phyloP scores from a whole-genome alignment of 2,329 filamentous ascomycete genomes.

The Neofusicoccum parvum region DNA sequence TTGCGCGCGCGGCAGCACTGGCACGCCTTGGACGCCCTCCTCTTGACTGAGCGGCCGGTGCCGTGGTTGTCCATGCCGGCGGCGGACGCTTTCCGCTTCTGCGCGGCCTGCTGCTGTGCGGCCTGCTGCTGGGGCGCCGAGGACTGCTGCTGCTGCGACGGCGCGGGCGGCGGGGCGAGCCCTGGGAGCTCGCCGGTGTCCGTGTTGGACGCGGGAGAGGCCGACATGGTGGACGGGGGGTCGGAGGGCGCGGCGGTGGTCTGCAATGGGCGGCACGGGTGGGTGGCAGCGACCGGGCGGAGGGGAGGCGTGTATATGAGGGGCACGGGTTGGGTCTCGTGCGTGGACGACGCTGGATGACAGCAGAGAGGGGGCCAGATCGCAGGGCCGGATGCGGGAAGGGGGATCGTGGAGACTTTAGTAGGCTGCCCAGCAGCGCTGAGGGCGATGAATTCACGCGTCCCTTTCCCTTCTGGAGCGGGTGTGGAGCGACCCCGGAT shows the following conservation, averaged over 20 bases:
- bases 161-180: neutral
- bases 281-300: neutral
- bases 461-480: constrained; percentile 11
- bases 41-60: constrained; percentile 65
- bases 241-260: neutral
- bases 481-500: constrained; percentile 20
- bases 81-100: constrained; percentile 62
- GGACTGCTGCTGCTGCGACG: neutral
- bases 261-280: neutral
- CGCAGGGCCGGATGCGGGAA: constrained; percentile 20
- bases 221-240: constrained; percentile 18
- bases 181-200: neutral
- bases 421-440: constrained; percentile 13
- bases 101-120: constrained; percentile 20
- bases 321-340: constrained; percentile 7
- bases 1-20: constrained; percentile 87
- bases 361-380: constrained; percentile 5
- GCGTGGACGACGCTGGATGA: neutral
- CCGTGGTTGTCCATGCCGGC: constrained; percentile 56
- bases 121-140: constrained; percentile 5
- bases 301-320: neutral
- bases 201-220: constrained; percentile 19
- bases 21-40: constrained; percentile 88
- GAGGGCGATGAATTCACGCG: constrained; percentile 15
- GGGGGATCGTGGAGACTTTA: constrained; percentile 21